phyloP scores from a whole-genome alignment of 139 green algal species.

The Chlorella sp. region DNA sequence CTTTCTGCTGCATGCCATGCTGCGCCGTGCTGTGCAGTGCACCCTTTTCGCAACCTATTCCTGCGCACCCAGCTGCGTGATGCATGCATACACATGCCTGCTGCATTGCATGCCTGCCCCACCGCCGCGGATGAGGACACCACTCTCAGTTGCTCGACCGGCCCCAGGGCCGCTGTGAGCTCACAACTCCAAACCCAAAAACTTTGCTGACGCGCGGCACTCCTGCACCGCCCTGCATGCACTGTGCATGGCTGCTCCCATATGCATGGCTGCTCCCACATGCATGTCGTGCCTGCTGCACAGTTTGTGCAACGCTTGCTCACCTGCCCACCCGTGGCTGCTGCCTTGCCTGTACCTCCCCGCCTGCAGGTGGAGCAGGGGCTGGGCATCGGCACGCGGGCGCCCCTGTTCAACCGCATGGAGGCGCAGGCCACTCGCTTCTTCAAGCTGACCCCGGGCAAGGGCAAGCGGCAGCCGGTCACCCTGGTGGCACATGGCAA shows the following conservation, averaged over 20 bases:
- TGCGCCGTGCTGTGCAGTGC: too few relatives aligned
- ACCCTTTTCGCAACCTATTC: too few relatives aligned
- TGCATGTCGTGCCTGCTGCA: background rate
- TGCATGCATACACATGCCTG: background rate
- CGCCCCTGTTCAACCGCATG: slow-evolving; percentile 84
- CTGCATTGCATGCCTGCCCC: background rate
- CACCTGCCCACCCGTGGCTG: too few relatives aligned
- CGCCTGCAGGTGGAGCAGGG: slow-evolving; percentile 85
- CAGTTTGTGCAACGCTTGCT: background rate
- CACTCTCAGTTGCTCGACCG: background rate
- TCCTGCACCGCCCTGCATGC: background rate
- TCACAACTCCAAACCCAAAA: slow-evolving; percentile 46
- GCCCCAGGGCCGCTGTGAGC: slow-evolving; percentile 33
- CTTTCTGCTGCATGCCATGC: too few relatives aligned
- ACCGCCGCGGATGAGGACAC: slow-evolving; percentile 37
- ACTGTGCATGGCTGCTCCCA: background rate
- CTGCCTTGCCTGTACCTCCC: background rate
- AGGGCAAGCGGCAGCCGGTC: slow-evolving; percentile 55
- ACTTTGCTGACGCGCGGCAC: slow-evolving; percentile 52
- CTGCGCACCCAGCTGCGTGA: background rate
- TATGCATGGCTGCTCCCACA: too few relatives aligned
- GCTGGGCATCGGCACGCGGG: slow-evolving; percentile 69
- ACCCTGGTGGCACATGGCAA: slow-evolving; percentile 84
- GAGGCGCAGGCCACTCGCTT: slow-evolving; percentile 74
- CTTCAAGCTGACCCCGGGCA: slow-evolving; percentile 61